Conservation (phyloP, 345 rosid genomes). For the Reutealis trisperma region DNA sequence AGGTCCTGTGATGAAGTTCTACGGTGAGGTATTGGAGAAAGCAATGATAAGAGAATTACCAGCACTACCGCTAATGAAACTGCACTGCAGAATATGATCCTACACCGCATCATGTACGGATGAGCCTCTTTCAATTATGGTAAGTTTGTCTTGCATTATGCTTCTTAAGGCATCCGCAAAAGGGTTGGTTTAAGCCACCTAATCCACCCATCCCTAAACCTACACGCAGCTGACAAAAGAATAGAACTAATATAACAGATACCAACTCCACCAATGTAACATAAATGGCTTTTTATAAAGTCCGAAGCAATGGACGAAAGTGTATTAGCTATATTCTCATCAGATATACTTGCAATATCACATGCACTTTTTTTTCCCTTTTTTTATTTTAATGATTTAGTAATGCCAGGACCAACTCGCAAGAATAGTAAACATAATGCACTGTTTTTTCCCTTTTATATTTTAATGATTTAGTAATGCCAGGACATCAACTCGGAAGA, state of each 20-base stretch:
- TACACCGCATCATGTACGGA: conserved; percentile 48
- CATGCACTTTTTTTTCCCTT: too few species aligned
- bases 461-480: too few species aligned
- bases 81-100: conserved; percentile 58
- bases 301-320: too few species aligned
- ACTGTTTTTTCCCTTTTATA: too few species aligned
- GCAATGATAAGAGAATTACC: conserved; percentile 57
- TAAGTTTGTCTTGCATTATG: neutral
- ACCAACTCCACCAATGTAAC: neutral
- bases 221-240: too few species aligned
- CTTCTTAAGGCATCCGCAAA: neutral
- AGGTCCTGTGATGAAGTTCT: conserved; percentile 21
- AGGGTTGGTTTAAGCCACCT: conserved; percentile 30
- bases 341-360: too few species aligned
- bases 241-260: neutral
- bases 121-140: neutral
- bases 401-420: too few species aligned
- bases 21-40: conserved; percentile 55
- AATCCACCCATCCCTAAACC: conserved; percentile 39
- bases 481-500: too few species aligned
- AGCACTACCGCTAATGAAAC: conserved; percentile 47
- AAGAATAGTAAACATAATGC: too few species aligned
- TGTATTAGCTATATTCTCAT: too few species aligned
- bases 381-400: too few species aligned
- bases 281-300: too few species aligned